Conservation (phyloP, 371 early-diverging fungal genomes). For the Mortierella sp. region DNA sequence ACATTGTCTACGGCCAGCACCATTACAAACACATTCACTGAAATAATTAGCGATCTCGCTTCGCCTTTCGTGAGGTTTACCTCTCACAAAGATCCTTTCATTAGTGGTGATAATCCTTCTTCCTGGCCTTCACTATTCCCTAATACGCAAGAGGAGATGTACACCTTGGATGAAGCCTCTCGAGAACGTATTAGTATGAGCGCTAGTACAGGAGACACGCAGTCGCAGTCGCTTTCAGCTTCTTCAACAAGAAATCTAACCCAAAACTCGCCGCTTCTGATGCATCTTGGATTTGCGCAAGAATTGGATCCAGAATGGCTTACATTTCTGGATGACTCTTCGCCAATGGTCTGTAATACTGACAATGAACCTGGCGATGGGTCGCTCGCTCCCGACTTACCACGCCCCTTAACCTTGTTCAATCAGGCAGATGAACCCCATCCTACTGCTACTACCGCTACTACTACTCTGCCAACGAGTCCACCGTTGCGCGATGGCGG, state of each 20-base stretch:
- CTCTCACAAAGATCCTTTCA: constrained; percentile 17
- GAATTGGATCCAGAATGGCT: constrained; percentile 39
- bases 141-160: background rate
- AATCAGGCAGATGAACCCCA: background rate
- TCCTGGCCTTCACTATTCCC: constrained; percentile 42
- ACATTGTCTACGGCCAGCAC: constrained; percentile 10
- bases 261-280: constrained; percentile 10
- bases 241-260: background rate
- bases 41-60: constrained; percentile 9
- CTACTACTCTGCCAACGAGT: background rate
- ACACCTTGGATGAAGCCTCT: background rate
- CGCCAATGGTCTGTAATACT: constrained; percentile 17
- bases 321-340: constrained; percentile 36
- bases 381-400: background rate
- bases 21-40: constrained; percentile 13
- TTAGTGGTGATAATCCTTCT: constrained; percentile 24
- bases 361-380: background rate
- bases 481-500: background rate
- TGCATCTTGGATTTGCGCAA: constrained; percentile 4
- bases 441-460: background rate
- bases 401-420: background rate
- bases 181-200: background rate
- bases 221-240: constrained; percentile 9
- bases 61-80: constrained; percentile 14
- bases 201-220: background rate